Conservation (phyloP, 2,329 filamentous ascomycete species). For the Ascochyta rabiei region DNA sequence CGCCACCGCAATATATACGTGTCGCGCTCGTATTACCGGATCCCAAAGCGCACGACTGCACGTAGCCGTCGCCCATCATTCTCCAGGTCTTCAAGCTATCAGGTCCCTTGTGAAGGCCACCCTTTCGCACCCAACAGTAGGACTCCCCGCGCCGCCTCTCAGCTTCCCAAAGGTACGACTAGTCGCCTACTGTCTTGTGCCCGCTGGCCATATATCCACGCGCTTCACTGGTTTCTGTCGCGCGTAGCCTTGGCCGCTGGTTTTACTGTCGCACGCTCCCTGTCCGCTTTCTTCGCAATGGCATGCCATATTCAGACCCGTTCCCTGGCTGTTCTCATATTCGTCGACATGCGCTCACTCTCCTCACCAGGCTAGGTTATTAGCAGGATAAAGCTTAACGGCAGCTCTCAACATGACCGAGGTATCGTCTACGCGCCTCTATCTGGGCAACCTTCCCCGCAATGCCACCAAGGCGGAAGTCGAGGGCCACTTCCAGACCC, state of each 20-base stretch:
- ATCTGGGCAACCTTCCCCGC: conserved; percentile 96
- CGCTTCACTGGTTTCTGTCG: conserved; percentile 32
- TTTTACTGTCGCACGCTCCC: conserved; percentile 28
- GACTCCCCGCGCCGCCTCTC: conserved; percentile 20
- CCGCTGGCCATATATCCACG: conserved; percentile 26
- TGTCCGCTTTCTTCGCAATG: conserved; percentile 29
- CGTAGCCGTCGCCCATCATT: conserved; percentile 15
- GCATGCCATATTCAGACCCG: conserved; percentile 31
- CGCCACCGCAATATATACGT: conserved; percentile 21
- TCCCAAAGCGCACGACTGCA: conserved; percentile 16
- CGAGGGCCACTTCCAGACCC: conserved; percentile 91
- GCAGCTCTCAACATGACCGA: conserved; percentile 67
- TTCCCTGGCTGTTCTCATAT: conserved; percentile 30
- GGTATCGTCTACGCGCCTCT: conserved; percentile 93
- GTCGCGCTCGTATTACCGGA: conserved; percentile 18
- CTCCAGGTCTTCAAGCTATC: conserved; percentile 27
- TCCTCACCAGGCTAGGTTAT: conserved; percentile 42
- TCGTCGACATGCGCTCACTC: conserved; percentile 42
- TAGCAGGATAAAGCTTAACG: conserved; percentile 22
- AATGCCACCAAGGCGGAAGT: conserved; percentile 97
- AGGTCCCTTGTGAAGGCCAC: conserved; percentile 27
- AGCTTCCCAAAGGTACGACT: conserved; percentile 37
- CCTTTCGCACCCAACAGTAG: conserved; percentile 23
- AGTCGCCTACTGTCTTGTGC: conserved; percentile 29
- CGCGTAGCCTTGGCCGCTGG: conserved; percentile 33